Evolutionary conservation across 1,284 basidiomycete genomes (phyloP).

Genomic region (Puccinia hordei): DNA sequence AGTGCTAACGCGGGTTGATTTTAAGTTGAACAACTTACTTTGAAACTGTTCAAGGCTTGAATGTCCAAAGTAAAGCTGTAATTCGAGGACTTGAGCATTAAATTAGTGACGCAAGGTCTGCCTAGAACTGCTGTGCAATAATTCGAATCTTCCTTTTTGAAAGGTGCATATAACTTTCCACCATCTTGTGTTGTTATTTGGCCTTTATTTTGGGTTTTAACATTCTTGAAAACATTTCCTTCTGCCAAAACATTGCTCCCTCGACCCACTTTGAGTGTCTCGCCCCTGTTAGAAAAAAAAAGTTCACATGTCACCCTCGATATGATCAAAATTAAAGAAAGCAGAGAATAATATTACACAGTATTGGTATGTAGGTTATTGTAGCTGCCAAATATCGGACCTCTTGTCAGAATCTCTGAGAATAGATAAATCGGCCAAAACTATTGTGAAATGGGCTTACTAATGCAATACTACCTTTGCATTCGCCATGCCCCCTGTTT

Average conservation of each 20-base stretch:
- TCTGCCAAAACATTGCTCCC: conserved; percentile 41
- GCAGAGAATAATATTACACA: neutral
- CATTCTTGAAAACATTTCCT: conserved; percentile 46
- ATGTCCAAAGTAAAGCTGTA: neutral
- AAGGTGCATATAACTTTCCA: conserved; percentile 23
- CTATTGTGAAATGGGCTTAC: neutral
- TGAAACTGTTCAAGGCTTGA: neutral
- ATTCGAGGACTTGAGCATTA: neutral
- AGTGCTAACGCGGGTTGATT: neutral
- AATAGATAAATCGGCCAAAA: neutral
- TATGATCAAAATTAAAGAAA: neutral
- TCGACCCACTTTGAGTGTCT: neutral
- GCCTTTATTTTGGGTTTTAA: neutral
- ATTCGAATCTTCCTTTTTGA: neutral
- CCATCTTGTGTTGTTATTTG: conserved; percentile 6
- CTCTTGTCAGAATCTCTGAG: neutral
- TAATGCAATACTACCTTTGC: conserved; percentile 35
- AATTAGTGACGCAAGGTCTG: conserved; percentile 35
- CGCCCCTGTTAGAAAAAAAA: conserved; percentile 8
- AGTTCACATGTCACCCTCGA: neutral
- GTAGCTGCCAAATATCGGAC: conserved; percentile 9
- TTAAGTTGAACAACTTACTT: neutral
- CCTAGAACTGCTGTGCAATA: conserved; percentile 14
- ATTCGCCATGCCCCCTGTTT: conserved; percentile 9
- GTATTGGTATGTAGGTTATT: conserved; percentile 43